Percentiles rank a stretch among this genome's conserved stretches.
These are phyloP conservation scores for Cucurbita argyrosperma DNA, from an alignment of 306 rosid species.

Conservation along the genomic window DNA sequence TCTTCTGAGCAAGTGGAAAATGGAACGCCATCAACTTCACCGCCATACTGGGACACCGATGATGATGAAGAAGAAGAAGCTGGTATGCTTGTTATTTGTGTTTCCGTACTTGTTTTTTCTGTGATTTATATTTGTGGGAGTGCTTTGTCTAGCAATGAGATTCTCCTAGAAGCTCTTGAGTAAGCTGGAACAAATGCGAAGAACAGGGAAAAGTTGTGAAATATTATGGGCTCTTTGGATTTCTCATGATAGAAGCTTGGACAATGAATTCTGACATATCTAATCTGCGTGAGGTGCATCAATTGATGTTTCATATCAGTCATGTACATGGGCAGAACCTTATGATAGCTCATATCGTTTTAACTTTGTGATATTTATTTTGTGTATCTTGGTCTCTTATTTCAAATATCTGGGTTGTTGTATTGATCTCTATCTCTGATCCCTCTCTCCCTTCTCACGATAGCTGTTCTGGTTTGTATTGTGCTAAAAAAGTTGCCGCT, in stretches of 20 bases:
- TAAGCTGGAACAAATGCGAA: background rate
- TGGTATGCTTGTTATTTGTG: conserved; percentile 23
- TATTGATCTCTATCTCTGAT: background rate
- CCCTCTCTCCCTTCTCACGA: background rate
- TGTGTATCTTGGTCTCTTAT: background rate
- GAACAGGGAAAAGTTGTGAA: background rate
- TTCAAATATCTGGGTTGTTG: background rate
- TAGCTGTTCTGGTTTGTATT: background rate
- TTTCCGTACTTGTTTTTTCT: background rate
- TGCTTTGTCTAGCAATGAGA: background rate
- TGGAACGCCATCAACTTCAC: conserved; percentile 83
- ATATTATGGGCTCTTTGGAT: background rate
- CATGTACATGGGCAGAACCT: background rate
- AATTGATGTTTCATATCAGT: background rate
- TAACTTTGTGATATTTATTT: background rate
- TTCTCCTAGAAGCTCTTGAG: background rate
- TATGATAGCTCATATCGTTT: background rate
- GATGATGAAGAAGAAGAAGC: conserved; percentile 70
- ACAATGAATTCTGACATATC: background rate
- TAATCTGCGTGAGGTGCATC: background rate
- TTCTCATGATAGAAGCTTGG: background rate
- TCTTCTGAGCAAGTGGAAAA: conserved; percentile 98
- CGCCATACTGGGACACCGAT: conserved; percentile 94
- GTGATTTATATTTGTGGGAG: background rate
- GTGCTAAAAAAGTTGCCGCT: background rate